phyloP scores from a whole-genome alignment of 805 yeast species.

The Candida insectalens region DNA sequence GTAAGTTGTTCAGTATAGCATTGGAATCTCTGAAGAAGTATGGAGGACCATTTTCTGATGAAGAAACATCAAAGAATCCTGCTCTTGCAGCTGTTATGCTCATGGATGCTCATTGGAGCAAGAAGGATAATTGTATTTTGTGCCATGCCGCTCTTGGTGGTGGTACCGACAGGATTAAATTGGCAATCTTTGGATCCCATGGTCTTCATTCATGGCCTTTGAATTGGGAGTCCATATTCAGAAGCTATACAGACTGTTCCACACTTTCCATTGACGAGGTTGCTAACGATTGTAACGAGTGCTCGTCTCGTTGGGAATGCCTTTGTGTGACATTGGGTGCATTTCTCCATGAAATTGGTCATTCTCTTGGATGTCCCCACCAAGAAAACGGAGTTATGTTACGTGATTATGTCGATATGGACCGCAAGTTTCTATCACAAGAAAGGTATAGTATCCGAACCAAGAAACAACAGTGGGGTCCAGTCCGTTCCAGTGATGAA shows the following conservation, averaged over 20 bases:
- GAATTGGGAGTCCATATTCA: constrained; percentile 59
- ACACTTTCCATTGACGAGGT: constrained; percentile 54
- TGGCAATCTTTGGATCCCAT: constrained; percentile 93
- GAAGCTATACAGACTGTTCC: constrained; percentile 67
- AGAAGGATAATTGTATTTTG: constrained; percentile 41
- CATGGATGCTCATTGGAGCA: constrained; percentile 81
- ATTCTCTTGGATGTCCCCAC: constrained; percentile 84
- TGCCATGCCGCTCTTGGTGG: constrained; percentile 97
- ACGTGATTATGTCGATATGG: constrained; percentile 72
- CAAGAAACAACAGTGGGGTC: constrained; percentile 35
- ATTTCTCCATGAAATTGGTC: constrained; percentile 93
- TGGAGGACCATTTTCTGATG: constrained; percentile 42
- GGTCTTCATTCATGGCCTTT: constrained; percentile 90
- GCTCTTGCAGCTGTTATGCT: constrained; percentile 79
- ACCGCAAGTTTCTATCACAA: constrained; percentile 70
- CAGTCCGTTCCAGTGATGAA: constrained; percentile 47
- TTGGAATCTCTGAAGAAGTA: constrained; percentile 53
- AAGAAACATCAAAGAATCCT: constrained; percentile 29
- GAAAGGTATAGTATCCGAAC: constrained; percentile 54
- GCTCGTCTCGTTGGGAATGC: constrained; percentile 88
- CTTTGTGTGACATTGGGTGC: constrained; percentile 83
- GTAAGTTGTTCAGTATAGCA: constrained; percentile 73
- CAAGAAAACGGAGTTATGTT: constrained; percentile 86
- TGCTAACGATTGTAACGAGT: constrained; percentile 83
- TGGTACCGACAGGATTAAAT: constrained; percentile 53